Evolutionary conservation across 768 basidiomycete genomes (phyloP).

Genomic region (Mycena indigotica): DNA sequence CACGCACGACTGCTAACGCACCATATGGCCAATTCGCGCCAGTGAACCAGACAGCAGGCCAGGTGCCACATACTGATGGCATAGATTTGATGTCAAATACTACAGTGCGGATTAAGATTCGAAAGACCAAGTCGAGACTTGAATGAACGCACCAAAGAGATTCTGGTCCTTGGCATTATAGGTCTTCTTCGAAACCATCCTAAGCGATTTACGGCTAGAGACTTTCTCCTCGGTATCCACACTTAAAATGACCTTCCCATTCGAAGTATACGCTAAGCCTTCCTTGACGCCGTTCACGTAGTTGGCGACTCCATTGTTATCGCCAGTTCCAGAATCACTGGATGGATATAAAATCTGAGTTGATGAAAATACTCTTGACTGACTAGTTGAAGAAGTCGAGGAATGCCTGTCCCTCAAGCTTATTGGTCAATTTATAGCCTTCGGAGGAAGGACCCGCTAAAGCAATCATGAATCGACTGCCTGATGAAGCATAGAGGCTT

Average conservation of each 20-base stretch:
- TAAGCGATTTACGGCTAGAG: conserved; percentile 17
- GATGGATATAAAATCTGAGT: neutral
- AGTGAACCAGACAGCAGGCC: conserved; percentile 33
- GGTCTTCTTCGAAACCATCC: conserved; percentile 23
- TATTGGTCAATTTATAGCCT: conserved; percentile 17
- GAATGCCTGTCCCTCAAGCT: conserved; percentile 20
- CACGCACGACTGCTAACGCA: too few relatives aligned
- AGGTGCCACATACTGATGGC: conserved; percentile 42
- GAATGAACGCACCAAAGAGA: conserved; percentile 3
- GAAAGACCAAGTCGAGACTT: neutral
- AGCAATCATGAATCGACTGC: neutral
- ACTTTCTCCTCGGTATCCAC: conserved; percentile 17
- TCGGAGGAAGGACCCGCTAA: conserved; percentile 17
- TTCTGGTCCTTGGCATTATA: conserved; percentile 20
- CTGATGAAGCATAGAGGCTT: neutral
- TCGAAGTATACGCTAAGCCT: conserved; percentile 18
- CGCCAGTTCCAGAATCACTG: conserved; percentile 14
- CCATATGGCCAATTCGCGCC: conserved; percentile 24
- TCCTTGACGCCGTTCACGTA: conserved; percentile 20
- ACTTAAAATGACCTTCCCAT: conserved; percentile 19
- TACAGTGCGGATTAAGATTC: neutral
- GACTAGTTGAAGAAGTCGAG: conserved; percentile 26
- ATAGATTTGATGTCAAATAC: conserved; percentile 39
- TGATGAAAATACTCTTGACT: neutral
- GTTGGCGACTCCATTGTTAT: conserved; percentile 22